Evolutionary conservation across 1,284 basidiomycete species (phyloP).

Genomic region (Cutaneotrichosporon cavernicola): DNA sequence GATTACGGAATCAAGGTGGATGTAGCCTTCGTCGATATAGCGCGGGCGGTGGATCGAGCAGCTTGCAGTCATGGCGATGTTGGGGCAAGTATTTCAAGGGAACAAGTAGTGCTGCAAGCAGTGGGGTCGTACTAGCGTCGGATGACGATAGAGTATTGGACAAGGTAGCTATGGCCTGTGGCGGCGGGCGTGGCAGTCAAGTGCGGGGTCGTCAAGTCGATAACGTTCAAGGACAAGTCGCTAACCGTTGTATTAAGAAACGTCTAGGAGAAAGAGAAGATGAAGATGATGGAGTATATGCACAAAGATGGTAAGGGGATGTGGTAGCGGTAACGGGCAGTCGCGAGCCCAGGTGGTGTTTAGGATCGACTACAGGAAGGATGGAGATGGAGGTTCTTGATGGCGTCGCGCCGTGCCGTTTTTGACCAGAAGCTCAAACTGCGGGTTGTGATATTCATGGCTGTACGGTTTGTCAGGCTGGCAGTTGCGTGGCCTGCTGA

Average conservation of each 20-base stretch:
- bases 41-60: conserved; percentile 29
- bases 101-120: background rate
- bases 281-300: background rate
- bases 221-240: background rate
- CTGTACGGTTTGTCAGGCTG: background rate
- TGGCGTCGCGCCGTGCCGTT: conserved; percentile 1
- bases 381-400: background rate
- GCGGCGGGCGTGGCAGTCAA: background rate
- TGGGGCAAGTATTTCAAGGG: background rate
- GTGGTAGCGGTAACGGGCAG: background rate
- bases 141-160: background rate
- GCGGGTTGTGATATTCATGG: background rate
- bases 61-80: conserved; percentile 18
- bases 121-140: background rate
- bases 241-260: background rate
- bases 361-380: background rate
- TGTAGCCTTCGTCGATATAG: conserved; percentile 69
- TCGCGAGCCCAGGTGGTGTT: conserved; percentile 4
- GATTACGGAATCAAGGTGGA: conserved; percentile 85
- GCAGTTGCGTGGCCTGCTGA: background rate
- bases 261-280: background rate
- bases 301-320: background rate
- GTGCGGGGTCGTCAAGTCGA: background rate
- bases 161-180: background rate
- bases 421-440: background rate